Base-by-base conservation (phyloP, 495 filamentous ascomycete genomes). In the Staphylotrichum longicolle region DNA sequence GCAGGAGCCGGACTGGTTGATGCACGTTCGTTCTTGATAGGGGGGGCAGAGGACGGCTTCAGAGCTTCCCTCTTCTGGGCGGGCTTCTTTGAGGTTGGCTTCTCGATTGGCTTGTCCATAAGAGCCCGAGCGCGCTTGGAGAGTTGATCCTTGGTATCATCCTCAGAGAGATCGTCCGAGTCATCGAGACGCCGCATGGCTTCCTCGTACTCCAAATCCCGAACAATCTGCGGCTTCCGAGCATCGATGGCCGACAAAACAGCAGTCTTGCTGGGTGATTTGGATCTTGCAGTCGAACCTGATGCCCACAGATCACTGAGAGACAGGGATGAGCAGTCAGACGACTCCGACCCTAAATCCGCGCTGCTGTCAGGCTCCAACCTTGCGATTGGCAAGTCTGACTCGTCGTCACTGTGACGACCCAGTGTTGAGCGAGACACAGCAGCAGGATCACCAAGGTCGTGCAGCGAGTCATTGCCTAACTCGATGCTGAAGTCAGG, bases 221-320 rank as follows among this genome's bases (percentile, higher is more conserved):
- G 12, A 3, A 59, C 15, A 34, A 63, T 46, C n/a, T 33, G 54
- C 4, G 66, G 46, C 34, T 67, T 72, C 12, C 68, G 59, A 2
- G 70, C 61, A 15, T 68, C 57, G 12, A 58, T 59, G 35, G 68
- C 27, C 2, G 63, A 35, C 60, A 62, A n/a, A 20, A 60, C 42
- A 4, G 57, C 44, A 9, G 41, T 60, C 40, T 68, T 66, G 2
- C 53, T 59, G 32, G 71, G 63, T 10, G 63, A 68, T 5, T 69
- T 66, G 2, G 67, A 64, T 20, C 61, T 62, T n/a, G 57, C 62
- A 2, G 74, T 70, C 1, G 64, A 65, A 11, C 69, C 68, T 0
- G 70, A 71, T 37, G 60, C 66, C 67, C 72, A 77, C 27, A 77
- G 20, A 2, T 77, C 72, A 52, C 70, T 72, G 1, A 79, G 60